Evolutionary conservation across 2,329 filamentous ascomycete species (phyloP).

Genomic region (Curvularia verruculosa): DNA sequence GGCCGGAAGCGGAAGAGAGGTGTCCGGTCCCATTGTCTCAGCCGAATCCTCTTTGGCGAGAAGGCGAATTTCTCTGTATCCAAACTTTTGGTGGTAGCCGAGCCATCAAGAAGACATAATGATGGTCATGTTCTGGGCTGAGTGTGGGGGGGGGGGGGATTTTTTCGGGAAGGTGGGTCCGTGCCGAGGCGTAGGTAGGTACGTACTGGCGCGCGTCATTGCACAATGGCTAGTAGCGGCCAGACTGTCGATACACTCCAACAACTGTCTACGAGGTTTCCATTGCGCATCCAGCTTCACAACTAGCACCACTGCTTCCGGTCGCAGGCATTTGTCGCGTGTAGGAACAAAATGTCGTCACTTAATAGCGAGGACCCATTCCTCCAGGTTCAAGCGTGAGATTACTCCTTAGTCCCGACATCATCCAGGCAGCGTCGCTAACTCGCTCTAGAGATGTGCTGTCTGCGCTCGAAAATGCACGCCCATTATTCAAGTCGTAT

Average conservation of each 20-base stretch:
- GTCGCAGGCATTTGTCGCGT: constrained; percentile 12
- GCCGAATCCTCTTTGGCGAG: constrained; percentile 17
- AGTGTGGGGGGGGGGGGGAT: constrained; percentile 19
- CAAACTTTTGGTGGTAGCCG: background rate
- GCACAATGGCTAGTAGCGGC: constrained; percentile 10
- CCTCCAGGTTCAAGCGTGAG: constrained; percentile 57
- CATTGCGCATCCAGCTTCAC: background rate
- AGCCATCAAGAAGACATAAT: constrained; percentile 12
- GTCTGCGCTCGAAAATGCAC: constrained; percentile 76
- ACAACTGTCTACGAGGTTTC: constrained; percentile 8
- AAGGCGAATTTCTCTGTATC: background rate
- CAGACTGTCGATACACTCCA: constrained; percentile 15
- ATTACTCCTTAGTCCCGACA: constrained; percentile 3
- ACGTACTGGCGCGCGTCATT: constrained; percentile 15
- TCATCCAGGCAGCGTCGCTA: constrained; percentile 23
- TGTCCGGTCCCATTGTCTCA: constrained; percentile 54
- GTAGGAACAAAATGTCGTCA: constrained; percentile 45
- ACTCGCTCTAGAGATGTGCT: constrained; percentile 77
- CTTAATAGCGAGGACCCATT: constrained; percentile 56
- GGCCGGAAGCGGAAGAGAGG: constrained; percentile 69
- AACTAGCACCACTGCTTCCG: background rate
- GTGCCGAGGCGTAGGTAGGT: constrained; percentile 16
- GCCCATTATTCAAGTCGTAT: constrained; percentile 91
- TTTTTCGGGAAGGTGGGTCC: constrained; percentile 27
- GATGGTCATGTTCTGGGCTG: constrained; percentile 18